These are phyloP conservation scores for Penicillium sp. DNA, from an alignment of 2,329 filamentous ascomycete species.

Conservation along the genomic window DNA sequence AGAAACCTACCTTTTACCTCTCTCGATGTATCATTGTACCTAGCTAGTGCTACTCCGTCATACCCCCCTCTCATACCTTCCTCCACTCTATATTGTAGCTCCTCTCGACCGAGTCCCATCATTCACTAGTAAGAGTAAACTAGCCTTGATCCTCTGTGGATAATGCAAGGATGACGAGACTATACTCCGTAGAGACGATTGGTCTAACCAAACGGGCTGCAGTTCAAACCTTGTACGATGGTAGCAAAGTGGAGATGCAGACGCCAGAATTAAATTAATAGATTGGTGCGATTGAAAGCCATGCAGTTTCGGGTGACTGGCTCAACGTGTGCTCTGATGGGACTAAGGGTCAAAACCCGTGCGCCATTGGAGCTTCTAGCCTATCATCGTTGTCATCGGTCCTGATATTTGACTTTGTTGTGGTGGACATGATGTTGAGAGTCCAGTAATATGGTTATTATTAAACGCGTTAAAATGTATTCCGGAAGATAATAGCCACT, in stretches of 20 bases:
- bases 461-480: not conserved
- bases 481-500: not conserved
- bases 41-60: not conserved
- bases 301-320: slow-evolving; percentile 2
- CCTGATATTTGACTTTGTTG: slow-evolving; percentile 1
- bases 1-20: not conserved
- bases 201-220: slow-evolving; percentile 11
- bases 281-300: slow-evolving; percentile 1
- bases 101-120: not conserved
- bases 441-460: not conserved
- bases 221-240: not conserved
- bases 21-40: not conserved
- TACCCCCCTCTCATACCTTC: not conserved
- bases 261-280: not conserved
- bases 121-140: not conserved
- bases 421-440: not conserved
- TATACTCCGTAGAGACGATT: slow-evolving; percentile 12
- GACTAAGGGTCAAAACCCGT: slow-evolving; percentile 2
- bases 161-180: slow-evolving; percentile 19
- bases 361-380: not conserved
- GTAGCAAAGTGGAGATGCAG: not conserved
- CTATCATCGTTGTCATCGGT: slow-evolving; percentile 7
- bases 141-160: not conserved
- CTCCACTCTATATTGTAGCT: not conserved
- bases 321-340: slow-evolving; percentile 1